Conservation (phyloP, 768 basidiomycete genomes). For the Cubamyces sp. region DNA sequence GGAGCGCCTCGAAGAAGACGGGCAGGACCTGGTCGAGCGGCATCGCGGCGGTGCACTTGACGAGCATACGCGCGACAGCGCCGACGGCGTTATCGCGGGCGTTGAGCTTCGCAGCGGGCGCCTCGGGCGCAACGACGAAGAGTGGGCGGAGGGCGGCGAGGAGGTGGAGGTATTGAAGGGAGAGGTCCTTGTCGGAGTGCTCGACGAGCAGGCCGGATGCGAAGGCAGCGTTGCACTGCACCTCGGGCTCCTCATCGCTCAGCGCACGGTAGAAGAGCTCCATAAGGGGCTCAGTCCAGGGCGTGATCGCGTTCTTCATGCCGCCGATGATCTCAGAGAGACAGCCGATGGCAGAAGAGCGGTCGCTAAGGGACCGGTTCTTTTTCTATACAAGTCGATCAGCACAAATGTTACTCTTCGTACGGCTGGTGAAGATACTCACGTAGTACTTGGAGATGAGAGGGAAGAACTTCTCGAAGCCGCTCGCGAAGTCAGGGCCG, state of each 20-base stretch:
- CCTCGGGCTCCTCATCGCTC: constrained; percentile 85
- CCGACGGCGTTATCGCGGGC: constrained; percentile 98
- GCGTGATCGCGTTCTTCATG: constrained; percentile 84
- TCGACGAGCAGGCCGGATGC: constrained; percentile 91
- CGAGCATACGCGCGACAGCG: constrained; percentile 85
- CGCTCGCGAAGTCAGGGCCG: constrained; percentile 81
- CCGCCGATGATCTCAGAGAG: constrained; percentile 95
- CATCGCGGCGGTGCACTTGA: constrained; percentile 74
- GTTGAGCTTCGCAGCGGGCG: constrained; percentile 70
- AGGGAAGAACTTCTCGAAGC: constrained; percentile 87
- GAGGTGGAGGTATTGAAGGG: constrained; percentile 76
- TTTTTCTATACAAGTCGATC: constrained; percentile 58
- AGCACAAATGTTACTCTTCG: neutral
- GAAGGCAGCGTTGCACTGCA: constrained; percentile 95
- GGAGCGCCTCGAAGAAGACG: constrained; percentile 78
- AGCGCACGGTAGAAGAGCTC: constrained; percentile 86
- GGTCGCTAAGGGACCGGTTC: constrained; percentile 86
- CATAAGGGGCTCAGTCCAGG: constrained; percentile 79
- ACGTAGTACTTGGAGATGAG: constrained; percentile 93
- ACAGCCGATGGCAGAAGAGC: constrained; percentile 90
- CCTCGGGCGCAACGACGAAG: constrained; percentile 67
- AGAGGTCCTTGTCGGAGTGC: constrained; percentile 80
- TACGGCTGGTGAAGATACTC: constrained; percentile 38
- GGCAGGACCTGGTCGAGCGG: constrained; percentile 93
- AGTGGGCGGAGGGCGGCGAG: constrained; percentile 81